phyloP scores from a whole-genome alignment of 805 yeast genomes.

The Ogataea pilisensis region DNA sequence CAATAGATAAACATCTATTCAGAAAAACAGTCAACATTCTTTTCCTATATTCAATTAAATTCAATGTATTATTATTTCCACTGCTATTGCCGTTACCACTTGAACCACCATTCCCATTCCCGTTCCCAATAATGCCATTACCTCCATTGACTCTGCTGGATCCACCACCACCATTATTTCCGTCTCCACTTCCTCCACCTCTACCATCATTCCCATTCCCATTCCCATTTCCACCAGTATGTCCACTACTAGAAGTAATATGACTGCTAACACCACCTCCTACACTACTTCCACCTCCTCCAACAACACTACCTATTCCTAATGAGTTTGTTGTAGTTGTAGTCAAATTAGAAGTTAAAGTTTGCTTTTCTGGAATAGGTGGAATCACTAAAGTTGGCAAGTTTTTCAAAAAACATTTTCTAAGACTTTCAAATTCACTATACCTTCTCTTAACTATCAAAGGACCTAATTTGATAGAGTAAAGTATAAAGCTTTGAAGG shows the following conservation, averaged over 20 bases:
- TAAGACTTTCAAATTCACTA: slow-evolving; percentile 84
- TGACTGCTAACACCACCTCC: background rate
- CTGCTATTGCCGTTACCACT: slow-evolving; percentile 1
- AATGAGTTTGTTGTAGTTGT: slow-evolving; percentile 28
- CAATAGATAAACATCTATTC: slow-evolving; percentile 63
- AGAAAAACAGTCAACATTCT: slow-evolving; percentile 73
- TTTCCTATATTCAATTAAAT: slow-evolving; percentile 55
- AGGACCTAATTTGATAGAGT: slow-evolving; percentile 65
- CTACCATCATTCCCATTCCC: slow-evolving; percentile 6
- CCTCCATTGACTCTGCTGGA: slow-evolving; percentile 5
- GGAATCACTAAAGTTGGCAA: slow-evolving; percentile 85
- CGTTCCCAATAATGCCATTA: slow-evolving; percentile 4
- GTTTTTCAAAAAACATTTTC: slow-evolving; percentile 64
- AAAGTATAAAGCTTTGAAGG: slow-evolving; percentile 58
- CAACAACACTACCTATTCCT: slow-evolving; percentile 13
- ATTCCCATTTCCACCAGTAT: slow-evolving; percentile 9
- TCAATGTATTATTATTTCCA: slow-evolving; percentile 10
- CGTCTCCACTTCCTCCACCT: slow-evolving; percentile 1
- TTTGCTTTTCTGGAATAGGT: slow-evolving; percentile 88
- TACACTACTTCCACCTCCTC: background rate
- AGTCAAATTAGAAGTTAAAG: slow-evolving; percentile 38
- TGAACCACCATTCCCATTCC: slow-evolving; percentile 1
- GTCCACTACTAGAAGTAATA: slow-evolving; percentile 5
- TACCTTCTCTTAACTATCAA: slow-evolving; percentile 75
- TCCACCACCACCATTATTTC: background rate